Evolutionary conservation across 192 early-diverging fungal genomes (phyloP).

Genomic region (Mortierella alpina): DNA sequence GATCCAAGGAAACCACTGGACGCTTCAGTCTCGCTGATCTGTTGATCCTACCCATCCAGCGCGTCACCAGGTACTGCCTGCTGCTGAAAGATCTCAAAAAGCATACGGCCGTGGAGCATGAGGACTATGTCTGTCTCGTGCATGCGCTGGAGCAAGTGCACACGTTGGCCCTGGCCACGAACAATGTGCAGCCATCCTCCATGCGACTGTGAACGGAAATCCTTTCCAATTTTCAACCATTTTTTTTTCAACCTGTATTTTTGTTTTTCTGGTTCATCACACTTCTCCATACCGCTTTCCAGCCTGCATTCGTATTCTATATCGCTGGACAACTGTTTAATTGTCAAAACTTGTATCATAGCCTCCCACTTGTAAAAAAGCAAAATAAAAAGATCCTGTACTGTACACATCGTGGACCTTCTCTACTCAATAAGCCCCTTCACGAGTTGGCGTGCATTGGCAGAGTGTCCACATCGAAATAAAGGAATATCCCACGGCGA

Average conservation of each 20-base stretch:
- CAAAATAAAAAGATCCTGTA: too few species aligned
- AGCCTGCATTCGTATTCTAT: too few species aligned
- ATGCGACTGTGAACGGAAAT: constrained; percentile 19
- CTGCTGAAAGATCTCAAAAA: constrained; percentile 65
- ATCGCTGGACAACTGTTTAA: too few species aligned
- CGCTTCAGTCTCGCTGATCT: constrained; percentile 75
- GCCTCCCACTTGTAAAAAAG: too few species aligned
- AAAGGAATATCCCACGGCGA: too few species aligned
- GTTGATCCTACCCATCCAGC: constrained; percentile 84
- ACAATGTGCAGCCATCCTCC: constrained; percentile 38
- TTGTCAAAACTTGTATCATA: too few species aligned
- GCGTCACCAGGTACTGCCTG: constrained; percentile 81
- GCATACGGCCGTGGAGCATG: constrained; percentile 34
- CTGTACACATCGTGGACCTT: too few species aligned
- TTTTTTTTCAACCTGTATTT: constrained; percentile 5
- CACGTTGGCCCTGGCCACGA: constrained; percentile 45
- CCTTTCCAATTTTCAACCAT: not conserved
- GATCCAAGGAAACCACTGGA: constrained; percentile 63
- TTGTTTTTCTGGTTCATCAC: not conserved
- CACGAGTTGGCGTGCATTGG: too few species aligned
- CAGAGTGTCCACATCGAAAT: too few species aligned
- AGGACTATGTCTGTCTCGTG: constrained; percentile 43
- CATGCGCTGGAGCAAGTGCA: constrained; percentile 51
- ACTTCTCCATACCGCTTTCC: too few species aligned
- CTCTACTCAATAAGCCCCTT: too few species aligned